A percentile compares a stretch with the other conserved stretches of the same genome.
phyloP scores from a whole-genome alignment of 768 basidiomycete species.

The Tubosaeta brunneosetosa region DNA sequence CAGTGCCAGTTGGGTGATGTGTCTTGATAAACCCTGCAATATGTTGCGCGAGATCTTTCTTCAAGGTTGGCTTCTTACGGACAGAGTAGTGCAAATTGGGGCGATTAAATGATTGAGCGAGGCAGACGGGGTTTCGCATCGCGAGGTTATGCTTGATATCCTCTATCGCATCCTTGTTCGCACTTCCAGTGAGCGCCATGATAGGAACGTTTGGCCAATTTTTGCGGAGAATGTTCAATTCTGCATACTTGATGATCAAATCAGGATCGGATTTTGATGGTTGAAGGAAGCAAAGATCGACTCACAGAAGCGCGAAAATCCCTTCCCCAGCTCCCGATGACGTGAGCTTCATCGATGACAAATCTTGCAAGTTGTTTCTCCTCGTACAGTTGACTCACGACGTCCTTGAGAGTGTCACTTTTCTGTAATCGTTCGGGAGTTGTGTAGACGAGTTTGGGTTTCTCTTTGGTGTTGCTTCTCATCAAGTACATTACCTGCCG shows the following conservation, averaged over 20 bases:
- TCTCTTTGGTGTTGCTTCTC: constrained; percentile 32
- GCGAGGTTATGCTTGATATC: constrained; percentile 75
- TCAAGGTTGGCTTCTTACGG: constrained; percentile 42
- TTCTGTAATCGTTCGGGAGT: constrained; percentile 86
- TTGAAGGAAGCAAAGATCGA: constrained; percentile 5
- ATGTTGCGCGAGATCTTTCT: constrained; percentile 45
- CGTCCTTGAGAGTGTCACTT: constrained; percentile 49
- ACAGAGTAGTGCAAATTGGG: constrained; percentile 82
- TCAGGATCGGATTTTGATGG: constrained; percentile 8
- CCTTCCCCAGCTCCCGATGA: constrained; percentile 91
- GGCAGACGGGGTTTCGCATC: constrained; percentile 50
- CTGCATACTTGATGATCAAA: constrained; percentile 51
- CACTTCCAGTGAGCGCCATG: constrained; percentile 96
- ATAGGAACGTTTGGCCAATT: constrained; percentile 80
- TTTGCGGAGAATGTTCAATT: constrained; percentile 61
- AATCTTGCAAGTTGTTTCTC: constrained; percentile 70
- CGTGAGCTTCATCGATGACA: constrained; percentile 96
- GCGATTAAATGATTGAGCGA: constrained; percentile 89
- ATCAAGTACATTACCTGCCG: constrained; percentile 42
- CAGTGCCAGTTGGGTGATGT: constrained; percentile 54
- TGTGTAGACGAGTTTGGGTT: constrained; percentile 74
- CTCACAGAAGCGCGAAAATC: constrained; percentile 83
- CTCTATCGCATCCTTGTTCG: constrained; percentile 67
- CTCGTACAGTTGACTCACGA: constrained; percentile 56
- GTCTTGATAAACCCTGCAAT: constrained; percentile 67